phyloP scores from a whole-genome alignment of 2,329 filamentous ascomycete genomes.

The Fusarium vanettenii region DNA sequence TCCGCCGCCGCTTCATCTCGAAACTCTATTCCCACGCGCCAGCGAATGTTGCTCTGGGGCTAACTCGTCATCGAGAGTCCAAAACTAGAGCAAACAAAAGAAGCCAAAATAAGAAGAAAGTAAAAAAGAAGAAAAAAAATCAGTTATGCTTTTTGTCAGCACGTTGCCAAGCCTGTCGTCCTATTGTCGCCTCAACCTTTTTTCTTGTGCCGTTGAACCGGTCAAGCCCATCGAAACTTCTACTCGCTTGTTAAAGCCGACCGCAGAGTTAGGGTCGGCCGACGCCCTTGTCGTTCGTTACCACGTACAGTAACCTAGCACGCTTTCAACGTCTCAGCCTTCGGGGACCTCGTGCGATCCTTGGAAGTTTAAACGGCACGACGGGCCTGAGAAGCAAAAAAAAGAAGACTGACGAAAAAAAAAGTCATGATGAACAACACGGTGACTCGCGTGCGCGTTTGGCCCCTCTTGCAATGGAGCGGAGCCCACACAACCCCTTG shows the following conservation, averaged over 20 bases:
- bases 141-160: constrained; percentile 23
- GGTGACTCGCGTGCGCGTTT: constrained; percentile 14
- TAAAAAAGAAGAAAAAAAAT: neutral
- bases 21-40: constrained; percentile 42
- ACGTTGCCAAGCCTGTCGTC: constrained; percentile 29
- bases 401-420: neutral
- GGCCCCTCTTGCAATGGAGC: constrained; percentile 1
- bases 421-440: constrained; percentile 15
- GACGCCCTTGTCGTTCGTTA: neutral
- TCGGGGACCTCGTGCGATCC: neutral
- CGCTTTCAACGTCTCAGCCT: neutral
- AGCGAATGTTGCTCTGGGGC: constrained; percentile 3
- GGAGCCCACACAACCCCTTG: neutral
- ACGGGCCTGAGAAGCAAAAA: neutral
- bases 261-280: neutral
- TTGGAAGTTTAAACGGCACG: neutral
- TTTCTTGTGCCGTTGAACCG: constrained; percentile 21
- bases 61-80: neutral
- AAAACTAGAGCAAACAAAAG: neutral
- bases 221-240: constrained; percentile 3
- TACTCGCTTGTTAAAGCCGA: neutral
- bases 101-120: neutral
- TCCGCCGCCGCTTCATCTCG: constrained; percentile 41
- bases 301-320: neutral
- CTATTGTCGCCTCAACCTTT: constrained; percentile 11